Percentiles rank a stretch among this genome's conserved stretches.
Conservation (phyloP, 257 asterid species). For the Datura wrightii region DNA sequence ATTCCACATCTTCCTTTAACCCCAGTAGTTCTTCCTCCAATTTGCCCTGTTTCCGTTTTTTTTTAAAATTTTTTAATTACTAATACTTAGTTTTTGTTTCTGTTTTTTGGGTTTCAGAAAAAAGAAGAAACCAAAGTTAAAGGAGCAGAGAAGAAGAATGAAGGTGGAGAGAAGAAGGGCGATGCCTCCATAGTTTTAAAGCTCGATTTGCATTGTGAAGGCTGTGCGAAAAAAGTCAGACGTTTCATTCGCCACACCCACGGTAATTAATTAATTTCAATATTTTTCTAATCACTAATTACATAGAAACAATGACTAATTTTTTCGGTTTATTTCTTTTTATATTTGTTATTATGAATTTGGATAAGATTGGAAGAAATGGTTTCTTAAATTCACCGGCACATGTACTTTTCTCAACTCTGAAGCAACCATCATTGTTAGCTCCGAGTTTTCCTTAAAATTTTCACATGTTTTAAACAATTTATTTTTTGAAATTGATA, state of each 20-base stretch:
- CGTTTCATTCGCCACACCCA: conserved; percentile 36
- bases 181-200: conserved; percentile 36
- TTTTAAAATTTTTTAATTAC: neutral
- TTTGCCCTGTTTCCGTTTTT: neutral
- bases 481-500: neutral
- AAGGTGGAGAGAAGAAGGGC: conserved; percentile 27
- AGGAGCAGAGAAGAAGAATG: conserved; percentile 24
- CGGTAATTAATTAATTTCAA: conserved; percentile 28
- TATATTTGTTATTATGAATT: no score
- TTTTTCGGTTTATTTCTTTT: no score
- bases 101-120: conserved; percentile 15
- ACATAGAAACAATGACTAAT: neutral
- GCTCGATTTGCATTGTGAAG: conserved; percentile 47
- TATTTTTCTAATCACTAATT: neutral
- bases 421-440: neutral
- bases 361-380: neutral
- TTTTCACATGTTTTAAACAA: no score
- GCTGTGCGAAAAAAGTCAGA: conserved; percentile 46
- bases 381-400: neutral
- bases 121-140: conserved; percentile 21
- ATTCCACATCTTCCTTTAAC: no score
- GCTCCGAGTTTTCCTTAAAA: neutral
- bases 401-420: neutral
- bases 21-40: neutral
- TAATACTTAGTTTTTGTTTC: neutral